phyloP scores from a whole-genome alignment of 495 filamentous ascomycete genomes.

The Mycothermus thermophilus region DNA sequence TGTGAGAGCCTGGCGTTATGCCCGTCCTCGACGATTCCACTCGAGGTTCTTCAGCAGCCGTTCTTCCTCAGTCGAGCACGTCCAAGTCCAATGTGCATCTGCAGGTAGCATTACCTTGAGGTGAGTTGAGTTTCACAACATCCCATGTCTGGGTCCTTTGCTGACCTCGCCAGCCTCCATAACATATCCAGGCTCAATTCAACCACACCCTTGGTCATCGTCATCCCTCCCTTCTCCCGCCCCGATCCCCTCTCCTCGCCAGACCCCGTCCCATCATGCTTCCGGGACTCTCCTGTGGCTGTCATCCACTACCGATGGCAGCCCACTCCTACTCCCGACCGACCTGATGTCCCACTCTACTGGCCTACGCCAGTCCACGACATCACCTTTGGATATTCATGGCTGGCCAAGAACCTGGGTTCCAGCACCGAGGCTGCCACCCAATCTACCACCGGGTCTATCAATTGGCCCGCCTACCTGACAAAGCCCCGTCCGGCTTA shows the following conservation, averaged over 20 bases:
- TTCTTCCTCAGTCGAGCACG: constrained; percentile 1
- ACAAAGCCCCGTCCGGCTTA: constrained; percentile 18
- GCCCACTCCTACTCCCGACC: background rate
- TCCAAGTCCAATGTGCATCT: constrained; percentile 11
- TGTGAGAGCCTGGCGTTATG: background rate
- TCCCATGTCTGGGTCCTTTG: background rate
- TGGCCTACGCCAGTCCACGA: constrained; percentile 41
- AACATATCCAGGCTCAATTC: constrained; percentile 17
- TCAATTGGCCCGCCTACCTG: background rate
- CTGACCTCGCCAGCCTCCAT: constrained; percentile 15
- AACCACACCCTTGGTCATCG: constrained; percentile 18
- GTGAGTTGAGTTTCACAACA: constrained; percentile 2
- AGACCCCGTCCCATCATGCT: constrained; percentile 18
- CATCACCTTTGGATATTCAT: constrained; percentile 30
- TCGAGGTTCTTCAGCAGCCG: constrained; percentile 5
- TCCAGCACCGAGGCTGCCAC: background rate
- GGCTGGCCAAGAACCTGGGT: constrained; percentile 26
- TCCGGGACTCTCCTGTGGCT: constrained; percentile 18
- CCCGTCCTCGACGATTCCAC: background rate
- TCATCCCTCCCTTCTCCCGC: constrained; percentile 21
- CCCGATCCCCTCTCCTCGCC: constrained; percentile 4
- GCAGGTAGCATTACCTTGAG: constrained; percentile 16
- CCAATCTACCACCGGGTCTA: background rate
- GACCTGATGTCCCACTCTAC: constrained; percentile 5
- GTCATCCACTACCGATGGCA: constrained; percentile 33